phyloP scores from a whole-genome alignment of 164 flowering plant species.

The Houttuynia cordata region DNA sequence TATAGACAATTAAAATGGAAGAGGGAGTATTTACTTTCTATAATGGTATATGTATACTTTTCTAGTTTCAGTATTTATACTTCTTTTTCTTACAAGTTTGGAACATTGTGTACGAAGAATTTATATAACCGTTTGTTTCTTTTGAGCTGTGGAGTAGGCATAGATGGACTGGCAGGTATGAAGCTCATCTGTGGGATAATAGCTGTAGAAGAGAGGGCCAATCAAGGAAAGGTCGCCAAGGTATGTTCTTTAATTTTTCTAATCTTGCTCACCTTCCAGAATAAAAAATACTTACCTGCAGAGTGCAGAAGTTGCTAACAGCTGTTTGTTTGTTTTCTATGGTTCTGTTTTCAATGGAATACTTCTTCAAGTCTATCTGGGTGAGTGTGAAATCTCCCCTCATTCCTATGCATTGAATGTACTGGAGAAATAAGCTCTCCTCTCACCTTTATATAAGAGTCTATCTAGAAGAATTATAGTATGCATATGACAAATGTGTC shows the following conservation, averaged over 20 bases:
- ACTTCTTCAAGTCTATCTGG: slow-evolving; percentile 53
- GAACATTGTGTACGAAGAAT: not conserved
- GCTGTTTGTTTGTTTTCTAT: not conserved
- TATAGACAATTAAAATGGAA: not conserved
- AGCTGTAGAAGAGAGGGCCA: slow-evolving; percentile 94
- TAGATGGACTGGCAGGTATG: slow-evolving; percentile 96
- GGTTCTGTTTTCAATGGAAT: not conserved
- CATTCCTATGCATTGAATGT: not conserved
- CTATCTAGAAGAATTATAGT: too few relatives aligned
- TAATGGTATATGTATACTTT: too few relatives aligned
- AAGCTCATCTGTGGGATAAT: slow-evolving; percentile 98
- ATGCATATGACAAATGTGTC: too few relatives aligned
- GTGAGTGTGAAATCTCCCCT: slow-evolving; percentile 24
- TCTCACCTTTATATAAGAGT: too few relatives aligned
- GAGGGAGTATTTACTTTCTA: too few relatives aligned
- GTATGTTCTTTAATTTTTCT: slow-evolving; percentile 28
- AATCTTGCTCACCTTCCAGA: not conserved
- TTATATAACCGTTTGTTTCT: too few relatives aligned
- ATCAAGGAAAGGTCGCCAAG: slow-evolving; percentile 93
- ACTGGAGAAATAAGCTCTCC: not conserved
- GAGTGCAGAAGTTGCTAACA: slow-evolving; percentile 1
- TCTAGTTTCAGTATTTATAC: too few relatives aligned
- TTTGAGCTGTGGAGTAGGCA: slow-evolving; percentile 36
- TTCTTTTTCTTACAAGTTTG: not conserved
- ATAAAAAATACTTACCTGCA: not conserved